Base-by-base conservation (phyloP, 768 basidiomycete species). In the Suillus plorans region DNA sequence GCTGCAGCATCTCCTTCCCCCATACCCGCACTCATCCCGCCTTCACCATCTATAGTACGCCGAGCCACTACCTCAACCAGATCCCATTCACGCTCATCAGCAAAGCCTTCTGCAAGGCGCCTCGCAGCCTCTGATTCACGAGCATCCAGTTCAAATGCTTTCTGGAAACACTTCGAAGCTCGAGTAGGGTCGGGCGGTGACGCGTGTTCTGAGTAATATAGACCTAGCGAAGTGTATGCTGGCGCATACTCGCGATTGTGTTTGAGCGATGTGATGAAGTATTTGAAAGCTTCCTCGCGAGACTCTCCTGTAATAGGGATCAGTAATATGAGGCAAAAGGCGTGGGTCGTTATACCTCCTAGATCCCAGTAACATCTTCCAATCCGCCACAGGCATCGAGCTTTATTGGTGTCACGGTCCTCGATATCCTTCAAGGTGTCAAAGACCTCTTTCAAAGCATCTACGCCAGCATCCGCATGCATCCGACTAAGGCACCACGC, bases 111-210 rank as follows among this genome's bases (percentile, higher is more conserved):
- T 0, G 94, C 95, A 4, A 99, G 82, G 63, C 88, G 82, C 61
- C 85, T 82, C 0, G 97, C 97, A 1, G 97, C 95, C 25, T 90
- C 87, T 13, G 84, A 87, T 76, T 99, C 94, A 18, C 91, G 84
- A 2, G 95, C 85, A 77, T 99, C 97, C 6, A 99, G 86, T 75
- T 99, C 97, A 70, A 99, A 98, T 0, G 97, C 97, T 72, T 97
- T 98, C 71, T 99, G 95, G 76, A 97, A 98, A 74, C 97, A 99
- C 73, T 95, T 96, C 4, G 92, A 90, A 0, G 97, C 92, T 44
- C 96, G 87, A 7, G 86, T 85, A 28, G 87, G 88, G 76, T 99
- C 96, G 0, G 89, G 86, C 0, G 94, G 94, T 13, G 80, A 77
- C 4, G 84, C 79, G 64, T 79, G 81, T 49, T 95, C 90, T 22